Percentiles rank a stretch among this genome's conserved stretches.
Evolutionary conservation across 2,329 filamentous ascomycete genomes (phyloP).

Genomic region (Huntiella decipiens): DNA sequence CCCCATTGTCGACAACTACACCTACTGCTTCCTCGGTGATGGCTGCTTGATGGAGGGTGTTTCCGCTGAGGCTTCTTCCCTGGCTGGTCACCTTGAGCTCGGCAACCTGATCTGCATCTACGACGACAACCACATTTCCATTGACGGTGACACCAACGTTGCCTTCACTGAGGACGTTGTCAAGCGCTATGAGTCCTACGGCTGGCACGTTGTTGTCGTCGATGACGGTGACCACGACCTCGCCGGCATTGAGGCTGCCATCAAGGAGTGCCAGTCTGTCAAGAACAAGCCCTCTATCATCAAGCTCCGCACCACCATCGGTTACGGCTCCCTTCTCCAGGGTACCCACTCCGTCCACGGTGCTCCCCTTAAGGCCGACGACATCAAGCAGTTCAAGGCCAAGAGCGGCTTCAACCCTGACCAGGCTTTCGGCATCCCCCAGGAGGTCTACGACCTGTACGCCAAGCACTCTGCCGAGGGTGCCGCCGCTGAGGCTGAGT

Average conservation of each 20-base stretch:
- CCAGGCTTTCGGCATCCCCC: conserved; percentile 79
- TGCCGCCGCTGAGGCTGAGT: conserved; percentile 78
- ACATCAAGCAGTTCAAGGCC: conserved; percentile 81
- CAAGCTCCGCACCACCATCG: conserved; percentile 93
- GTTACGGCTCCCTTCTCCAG: conserved; percentile 81
- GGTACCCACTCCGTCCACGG: conserved; percentile 94
- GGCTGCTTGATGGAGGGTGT: conserved; percentile 98
- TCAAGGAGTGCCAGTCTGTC: conserved; percentile 66
- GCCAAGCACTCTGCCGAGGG: conserved; percentile 69
- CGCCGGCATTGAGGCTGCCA: conserved; percentile 68
- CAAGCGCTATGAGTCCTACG: conserved; percentile 91
- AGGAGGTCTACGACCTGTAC: conserved; percentile 86
- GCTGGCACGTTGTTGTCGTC: conserved; percentile 81
- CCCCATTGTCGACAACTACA: conserved; percentile 88
- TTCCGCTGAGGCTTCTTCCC: conserved; percentile 76
- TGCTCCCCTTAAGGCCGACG: conserved; percentile 83
- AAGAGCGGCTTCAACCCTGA: conserved; percentile 94
- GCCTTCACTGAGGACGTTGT: conserved; percentile 93
- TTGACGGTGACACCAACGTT: conserved; percentile 85
- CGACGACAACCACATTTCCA: conserved; percentile 96
- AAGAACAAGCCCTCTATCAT: conserved; percentile 95
- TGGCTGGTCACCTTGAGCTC: conserved; percentile 90
- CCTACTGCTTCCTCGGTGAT: conserved; percentile 91
- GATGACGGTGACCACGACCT: conserved; percentile 79
- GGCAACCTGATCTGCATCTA: conserved; percentile 95